Evolutionary conservation across 208 protist genomes (phyloP), one percentile per base, ranked within the genome.

Genomic region (Leishmania gerbilli): DNA sequence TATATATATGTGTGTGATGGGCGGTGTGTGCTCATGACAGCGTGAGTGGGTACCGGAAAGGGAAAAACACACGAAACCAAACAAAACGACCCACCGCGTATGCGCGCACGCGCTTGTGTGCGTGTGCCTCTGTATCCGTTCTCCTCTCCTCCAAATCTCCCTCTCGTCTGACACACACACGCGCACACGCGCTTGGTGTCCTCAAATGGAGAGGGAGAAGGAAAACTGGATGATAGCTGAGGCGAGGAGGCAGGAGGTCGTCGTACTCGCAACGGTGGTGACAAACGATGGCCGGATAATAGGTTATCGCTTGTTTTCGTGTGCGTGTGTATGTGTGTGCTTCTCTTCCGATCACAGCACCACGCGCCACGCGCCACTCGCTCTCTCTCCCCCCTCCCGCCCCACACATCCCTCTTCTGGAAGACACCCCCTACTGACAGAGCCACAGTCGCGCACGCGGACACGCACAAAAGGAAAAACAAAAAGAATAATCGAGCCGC

Each of bases 11-110:
- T 24, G 13, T 55, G 37, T 51, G 37, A 42, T 13, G 76, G 27
- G 45, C 55, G 56, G 34, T 37, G 42, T 21, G 77, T 76, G 55
- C 56, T 49, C 69, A 19, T 64, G 71, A 79, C 78, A 64, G 71
- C 74, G 5, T 3, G 21, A 79, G 51, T n/a, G 21, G 27, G 31
- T 21, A 19, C 3, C 49, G 13, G 55, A 53, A 80, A 13, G 0
- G 45, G 53, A 15, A 64, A 71, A 51, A 58, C 8, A 79, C 42
- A 47, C 42, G 0, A 72, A 55, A 79, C 19, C 56, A 58, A 81
- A 76, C 15, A 27, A 69, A 56, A n/a, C 56, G 56, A 15, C 27
- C 56, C 53, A 53, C 2, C 0, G 40, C 8, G 49, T 53, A 37
- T 37, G 34, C 34, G 34, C 34, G 34, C 34, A 37, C 34, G 34